Conservation (phyloP, 2,329 filamentous ascomycete genomes). For the Penicillium sp. region DNA sequence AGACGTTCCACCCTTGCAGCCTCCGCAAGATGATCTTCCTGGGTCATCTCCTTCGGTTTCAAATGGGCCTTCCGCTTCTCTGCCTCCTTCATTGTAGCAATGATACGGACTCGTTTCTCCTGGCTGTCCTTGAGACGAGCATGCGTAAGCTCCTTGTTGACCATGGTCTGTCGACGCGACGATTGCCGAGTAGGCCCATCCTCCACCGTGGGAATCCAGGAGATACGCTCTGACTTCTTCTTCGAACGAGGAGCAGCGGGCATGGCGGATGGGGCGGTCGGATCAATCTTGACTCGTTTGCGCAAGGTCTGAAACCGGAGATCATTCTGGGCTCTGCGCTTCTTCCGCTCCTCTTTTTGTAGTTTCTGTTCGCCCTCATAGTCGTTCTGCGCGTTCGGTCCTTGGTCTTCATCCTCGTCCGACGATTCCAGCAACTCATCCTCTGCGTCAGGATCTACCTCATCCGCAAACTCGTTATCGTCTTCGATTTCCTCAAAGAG, state of each 20-base stretch:
- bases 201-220: constrained; percentile 64
- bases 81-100: constrained; percentile 60
- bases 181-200: constrained; percentile 63
- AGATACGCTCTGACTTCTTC: constrained; percentile 69
- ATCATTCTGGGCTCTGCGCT: constrained; percentile 75
- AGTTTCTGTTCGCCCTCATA: constrained; percentile 85
- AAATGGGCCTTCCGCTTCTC: constrained; percentile 64
- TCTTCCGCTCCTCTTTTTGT: constrained; percentile 73
- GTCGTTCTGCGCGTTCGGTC: constrained; percentile 56
- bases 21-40: constrained; percentile 78
- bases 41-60: constrained; percentile 79
- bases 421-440: constrained; percentile 87
- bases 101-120: constrained; percentile 46
- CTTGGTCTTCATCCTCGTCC: constrained; percentile 76
- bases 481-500: constrained; percentile 65
- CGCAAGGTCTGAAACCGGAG: constrained; percentile 56
- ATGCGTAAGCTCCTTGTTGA: constrained; percentile 60
- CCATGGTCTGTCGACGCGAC: constrained; percentile 60
- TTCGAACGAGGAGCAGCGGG: constrained; percentile 50
- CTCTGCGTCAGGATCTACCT: constrained; percentile 46
- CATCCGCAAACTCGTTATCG: constrained; percentile 69
- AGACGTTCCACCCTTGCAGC: constrained; percentile 78
- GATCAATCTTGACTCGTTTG: constrained; percentile 74
- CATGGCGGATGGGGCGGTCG: constrained; percentile 41
- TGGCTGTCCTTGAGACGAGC: constrained; percentile 50